Percentiles rank a stretch among this genome's conserved stretches.
phyloP scores from a whole-genome alignment of 2,329 filamentous ascomycete genomes.

The Cladosporium sp. region DNA sequence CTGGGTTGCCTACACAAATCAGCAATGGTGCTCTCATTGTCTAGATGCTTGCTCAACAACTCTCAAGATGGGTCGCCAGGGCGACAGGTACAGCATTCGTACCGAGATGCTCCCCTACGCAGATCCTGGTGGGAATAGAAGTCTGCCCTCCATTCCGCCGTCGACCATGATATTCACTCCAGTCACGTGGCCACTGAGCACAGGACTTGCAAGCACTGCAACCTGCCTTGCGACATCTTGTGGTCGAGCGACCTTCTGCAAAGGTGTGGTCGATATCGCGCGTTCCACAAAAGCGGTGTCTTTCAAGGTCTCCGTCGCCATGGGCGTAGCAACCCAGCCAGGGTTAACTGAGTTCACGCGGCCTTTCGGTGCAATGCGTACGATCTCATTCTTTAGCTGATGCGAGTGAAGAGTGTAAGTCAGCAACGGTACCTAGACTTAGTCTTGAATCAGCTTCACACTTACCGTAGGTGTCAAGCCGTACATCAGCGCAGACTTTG shows the following conservation, averaged over 20 bases:
- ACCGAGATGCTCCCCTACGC: background rate
- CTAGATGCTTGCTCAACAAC: too few relatives aligned
- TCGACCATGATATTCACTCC: constrained; percentile 27
- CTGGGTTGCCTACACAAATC: too few relatives aligned
- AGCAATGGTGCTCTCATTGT: too few relatives aligned
- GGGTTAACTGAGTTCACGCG: constrained; percentile 28
- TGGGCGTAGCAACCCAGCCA: constrained; percentile 27
- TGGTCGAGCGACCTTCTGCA: constrained; percentile 27
- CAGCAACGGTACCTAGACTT: too few relatives aligned
- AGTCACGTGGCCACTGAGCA: constrained; percentile 27
- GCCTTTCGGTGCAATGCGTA: constrained; percentile 24
- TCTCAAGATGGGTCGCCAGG: too few relatives aligned
- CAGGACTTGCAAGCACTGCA: constrained; percentile 25
- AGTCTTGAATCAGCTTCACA: too few relatives aligned
- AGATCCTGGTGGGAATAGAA: constrained; percentile 17
- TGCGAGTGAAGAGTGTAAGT: background rate
- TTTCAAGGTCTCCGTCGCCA: constrained; percentile 23
- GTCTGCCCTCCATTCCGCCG: constrained; percentile 29
- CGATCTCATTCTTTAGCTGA: constrained; percentile 30
- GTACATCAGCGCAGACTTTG: constrained; percentile 29
- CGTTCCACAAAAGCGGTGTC: constrained; percentile 26
- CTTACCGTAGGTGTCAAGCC: constrained; percentile 23
- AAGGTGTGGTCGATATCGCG: constrained; percentile 28
- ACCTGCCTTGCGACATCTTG: constrained; percentile 28
- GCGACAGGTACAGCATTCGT: too few relatives aligned